phyloP scores from a whole-genome alignment of 1,139 yeast species.

The Geotrichum histeridarum region DNA sequence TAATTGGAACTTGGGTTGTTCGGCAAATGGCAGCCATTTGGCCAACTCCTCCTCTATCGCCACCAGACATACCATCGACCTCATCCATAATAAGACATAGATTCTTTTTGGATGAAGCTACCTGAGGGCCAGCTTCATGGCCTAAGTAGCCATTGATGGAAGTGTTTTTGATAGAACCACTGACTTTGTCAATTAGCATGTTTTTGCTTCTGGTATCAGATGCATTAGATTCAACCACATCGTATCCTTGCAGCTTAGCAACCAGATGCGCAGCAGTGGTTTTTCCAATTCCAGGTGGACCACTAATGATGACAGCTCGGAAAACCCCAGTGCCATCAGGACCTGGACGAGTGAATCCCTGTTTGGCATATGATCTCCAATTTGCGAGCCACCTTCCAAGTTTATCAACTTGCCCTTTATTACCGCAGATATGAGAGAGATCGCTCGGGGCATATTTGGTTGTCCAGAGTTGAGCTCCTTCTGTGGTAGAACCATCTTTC shows the following conservation, averaged over 20 bases:
- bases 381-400: slow-evolving; percentile 68
- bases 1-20: slow-evolving; percentile 81
- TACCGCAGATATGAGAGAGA: slow-evolving; percentile 80
- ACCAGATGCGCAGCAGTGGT: slow-evolving; percentile 86
- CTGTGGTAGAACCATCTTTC: slow-evolving; percentile 19
- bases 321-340: slow-evolving; percentile 54
- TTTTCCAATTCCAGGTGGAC: slow-evolving; percentile 97
- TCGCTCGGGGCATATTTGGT: slow-evolving; percentile 83
- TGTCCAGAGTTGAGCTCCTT: slow-evolving; percentile 60
- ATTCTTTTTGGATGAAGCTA: slow-evolving; percentile 40
- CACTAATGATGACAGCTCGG: slow-evolving; percentile 82
- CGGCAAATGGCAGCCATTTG: slow-evolving; percentile 85
- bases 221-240: slow-evolving; percentile 83
- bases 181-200: slow-evolving; percentile 60
- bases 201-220: slow-evolving; percentile 88
- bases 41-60: slow-evolving; percentile 98
- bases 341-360: slow-evolving; percentile 54
- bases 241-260: slow-evolving; percentile 74
- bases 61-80: slow-evolving; percentile 99
- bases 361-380: slow-evolving; percentile 61
- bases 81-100: slow-evolving; percentile 95
- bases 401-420: slow-evolving; percentile 66
- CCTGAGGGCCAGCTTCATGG: slow-evolving; percentile 27
- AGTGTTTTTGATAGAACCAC: slow-evolving; percentile 70
- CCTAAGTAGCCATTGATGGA: slow-evolving; percentile 75